Conservation (phyloP, 176 grass and related monocot species). For the Aegilops umbellulata region DNA sequence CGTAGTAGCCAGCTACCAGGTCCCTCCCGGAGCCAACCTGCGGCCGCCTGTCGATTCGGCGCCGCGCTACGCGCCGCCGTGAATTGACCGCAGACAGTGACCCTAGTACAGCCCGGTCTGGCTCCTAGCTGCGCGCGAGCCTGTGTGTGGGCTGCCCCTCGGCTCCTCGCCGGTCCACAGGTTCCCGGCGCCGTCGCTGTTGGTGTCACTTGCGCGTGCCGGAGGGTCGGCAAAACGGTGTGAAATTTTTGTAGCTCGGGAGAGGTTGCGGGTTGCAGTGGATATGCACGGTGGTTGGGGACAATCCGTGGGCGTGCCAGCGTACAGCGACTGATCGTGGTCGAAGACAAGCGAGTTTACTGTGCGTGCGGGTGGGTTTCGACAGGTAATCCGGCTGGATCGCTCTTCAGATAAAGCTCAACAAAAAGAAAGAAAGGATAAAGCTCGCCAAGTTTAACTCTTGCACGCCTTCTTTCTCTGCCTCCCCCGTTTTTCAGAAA, state of each 20-base stretch:
- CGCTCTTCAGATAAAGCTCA: not conserved
- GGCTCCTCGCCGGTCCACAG: not conserved
- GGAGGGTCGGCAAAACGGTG: not conserved
- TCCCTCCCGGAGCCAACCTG: not conserved
- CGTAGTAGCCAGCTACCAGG: not conserved
- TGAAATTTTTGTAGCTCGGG: not conserved
- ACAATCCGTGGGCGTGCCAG: not conserved
- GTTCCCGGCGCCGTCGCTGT: conserved; percentile 7
- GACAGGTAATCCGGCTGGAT: not conserved
- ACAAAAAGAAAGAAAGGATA: not conserved
- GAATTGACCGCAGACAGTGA: not conserved
- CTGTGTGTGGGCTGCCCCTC: not conserved
- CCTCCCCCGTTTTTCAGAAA: too few species aligned
- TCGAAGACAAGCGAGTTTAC: not conserved
- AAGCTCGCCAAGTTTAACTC: not conserved
- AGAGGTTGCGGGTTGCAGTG: not conserved
- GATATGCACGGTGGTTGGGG: not conserved
- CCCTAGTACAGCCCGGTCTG: not conserved
- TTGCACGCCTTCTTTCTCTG: not conserved
- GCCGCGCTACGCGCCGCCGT: not conserved
- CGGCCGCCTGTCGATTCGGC: conserved; percentile 21
- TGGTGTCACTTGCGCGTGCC: not conserved
- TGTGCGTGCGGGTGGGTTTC: not conserved
- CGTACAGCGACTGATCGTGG: not conserved
- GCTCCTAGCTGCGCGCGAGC: not conserved